These are phyloP conservation scores for Cutaneotrichosporon sp. DNA, from an alignment of 1,284 basidiomycete species.

Conservation along the genomic window DNA sequence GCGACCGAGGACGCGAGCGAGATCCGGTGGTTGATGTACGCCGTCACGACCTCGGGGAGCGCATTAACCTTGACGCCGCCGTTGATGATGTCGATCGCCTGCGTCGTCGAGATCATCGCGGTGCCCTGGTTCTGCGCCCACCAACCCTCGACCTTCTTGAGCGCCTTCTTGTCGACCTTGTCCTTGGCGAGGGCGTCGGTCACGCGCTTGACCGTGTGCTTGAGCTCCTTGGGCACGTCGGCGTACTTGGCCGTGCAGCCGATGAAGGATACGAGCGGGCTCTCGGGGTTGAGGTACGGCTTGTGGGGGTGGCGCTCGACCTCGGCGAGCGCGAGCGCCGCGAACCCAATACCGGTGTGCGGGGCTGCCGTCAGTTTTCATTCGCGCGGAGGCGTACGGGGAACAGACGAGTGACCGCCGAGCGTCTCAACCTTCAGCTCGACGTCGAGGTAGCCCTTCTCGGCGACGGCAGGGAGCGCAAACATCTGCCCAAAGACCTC, in stretches of 20 bases:
- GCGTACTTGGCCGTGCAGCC: conserved; percentile 40
- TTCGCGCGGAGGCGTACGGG: conserved; percentile 48
- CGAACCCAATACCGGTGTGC: conserved; percentile 51
- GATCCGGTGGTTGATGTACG: conserved; percentile 51
- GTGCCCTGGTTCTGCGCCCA: conserved; percentile 28
- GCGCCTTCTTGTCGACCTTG: conserved; percentile 38
- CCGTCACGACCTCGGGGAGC: conserved; percentile 45
- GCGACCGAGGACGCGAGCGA: conserved; percentile 37
- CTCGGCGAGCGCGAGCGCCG: conserved; percentile 43
- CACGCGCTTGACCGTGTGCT: conserved; percentile 30
- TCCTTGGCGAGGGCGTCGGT: conserved; percentile 25
- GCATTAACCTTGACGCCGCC: conserved; percentile 52
- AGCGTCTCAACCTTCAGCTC: conserved; percentile 60
- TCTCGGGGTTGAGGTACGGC: conserved; percentile 32
- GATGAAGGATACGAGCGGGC: conserved; percentile 32
- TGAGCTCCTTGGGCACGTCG: conserved; percentile 28
- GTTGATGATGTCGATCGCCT: conserved; percentile 48
- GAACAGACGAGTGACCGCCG: conserved; percentile 69
- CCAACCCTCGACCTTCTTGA: conserved; percentile 37
- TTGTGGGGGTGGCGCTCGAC: conserved; percentile 46
- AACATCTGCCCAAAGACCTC: conserved; percentile 47
- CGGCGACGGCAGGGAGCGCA: conserved; percentile 61
- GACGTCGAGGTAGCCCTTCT: conserved; percentile 68
- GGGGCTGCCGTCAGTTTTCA: conserved; percentile 24
- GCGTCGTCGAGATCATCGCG: conserved; percentile 43